Evolutionary conservation across 768 basidiomycete species (phyloP).

Genomic region (Tylopilus sp.): DNA sequence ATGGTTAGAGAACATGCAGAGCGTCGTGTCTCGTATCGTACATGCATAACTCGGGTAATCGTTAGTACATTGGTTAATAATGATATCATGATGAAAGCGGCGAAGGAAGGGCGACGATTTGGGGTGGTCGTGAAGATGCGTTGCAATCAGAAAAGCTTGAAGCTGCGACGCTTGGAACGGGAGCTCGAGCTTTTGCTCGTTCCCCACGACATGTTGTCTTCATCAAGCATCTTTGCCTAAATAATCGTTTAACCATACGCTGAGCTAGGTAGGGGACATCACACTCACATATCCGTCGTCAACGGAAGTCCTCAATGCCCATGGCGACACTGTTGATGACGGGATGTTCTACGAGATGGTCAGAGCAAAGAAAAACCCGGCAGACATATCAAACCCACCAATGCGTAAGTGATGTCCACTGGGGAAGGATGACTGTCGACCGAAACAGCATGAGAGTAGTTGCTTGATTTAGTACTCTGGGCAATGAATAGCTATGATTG

Average conservation of each 20-base stretch:
- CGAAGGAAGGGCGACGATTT: not conserved
- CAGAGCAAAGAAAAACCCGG: not conserved
- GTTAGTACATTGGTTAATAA: constrained; percentile 1
- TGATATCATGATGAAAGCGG: not conserved
- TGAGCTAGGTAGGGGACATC: not conserved
- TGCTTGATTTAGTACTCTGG: constrained; percentile 20
- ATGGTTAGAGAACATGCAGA: no score
- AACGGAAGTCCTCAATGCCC: not conserved
- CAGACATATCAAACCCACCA: constrained; percentile 14
- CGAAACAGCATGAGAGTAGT: not conserved
- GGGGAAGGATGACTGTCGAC: constrained; percentile 18
- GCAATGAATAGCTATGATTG: not conserved
- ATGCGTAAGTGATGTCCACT: constrained; percentile 17
- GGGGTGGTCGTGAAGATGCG: not conserved
- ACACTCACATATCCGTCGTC: constrained; percentile 16
- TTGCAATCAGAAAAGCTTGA: constrained; percentile 10
- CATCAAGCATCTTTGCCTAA: constrained; percentile 28
- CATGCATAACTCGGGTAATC: constrained; percentile 1
- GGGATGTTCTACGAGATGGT: constrained; percentile 4
- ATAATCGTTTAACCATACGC: not conserved
- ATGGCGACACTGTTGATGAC: constrained; percentile 3
- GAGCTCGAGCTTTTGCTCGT: not conserved
- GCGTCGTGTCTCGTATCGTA: constrained; percentile 10
- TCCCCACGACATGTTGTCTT: constrained; percentile 29
- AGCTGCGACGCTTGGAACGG: constrained; percentile 4